Conservation (phyloP, 2,329 filamentous ascomycete genomes). For the Pseudomassariella vexata region DNA sequence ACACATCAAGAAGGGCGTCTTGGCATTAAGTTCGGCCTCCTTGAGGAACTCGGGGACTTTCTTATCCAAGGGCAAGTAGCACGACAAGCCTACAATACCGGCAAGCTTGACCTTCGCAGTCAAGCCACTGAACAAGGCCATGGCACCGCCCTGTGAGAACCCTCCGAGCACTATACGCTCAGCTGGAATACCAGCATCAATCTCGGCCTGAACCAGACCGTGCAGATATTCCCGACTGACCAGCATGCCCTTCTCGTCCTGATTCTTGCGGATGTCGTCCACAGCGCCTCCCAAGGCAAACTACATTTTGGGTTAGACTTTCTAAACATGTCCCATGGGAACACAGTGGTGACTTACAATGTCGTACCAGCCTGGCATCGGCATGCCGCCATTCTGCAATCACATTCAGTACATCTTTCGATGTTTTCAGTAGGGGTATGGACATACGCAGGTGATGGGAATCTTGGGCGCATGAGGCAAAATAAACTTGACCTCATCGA, state of each 20-base stretch:
- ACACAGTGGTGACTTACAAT: slow-evolving; percentile 45
- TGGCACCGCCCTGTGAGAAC: slow-evolving; percentile 83
- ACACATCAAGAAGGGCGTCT: slow-evolving; percentile 82
- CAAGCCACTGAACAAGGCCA: slow-evolving; percentile 75
- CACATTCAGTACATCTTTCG: too few relatives aligned
- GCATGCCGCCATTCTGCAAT: slow-evolving; percentile 63
- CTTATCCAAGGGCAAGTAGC: slow-evolving; percentile 67
- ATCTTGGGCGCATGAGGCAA: slow-evolving; percentile 86
- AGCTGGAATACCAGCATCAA: slow-evolving; percentile 73
- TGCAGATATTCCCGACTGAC: slow-evolving; percentile 71
- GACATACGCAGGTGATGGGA: slow-evolving; percentile 74
- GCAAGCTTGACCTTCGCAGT: slow-evolving; percentile 69
- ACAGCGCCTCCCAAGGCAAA: slow-evolving; percentile 18
- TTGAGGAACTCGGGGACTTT: slow-evolving; percentile 55
- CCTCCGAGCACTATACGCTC: slow-evolving; percentile 81
- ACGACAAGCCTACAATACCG: slow-evolving; percentile 82
- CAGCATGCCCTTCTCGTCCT: slow-evolving; percentile 67
- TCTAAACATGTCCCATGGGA: background rate
- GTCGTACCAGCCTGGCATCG: slow-evolving; percentile 86
- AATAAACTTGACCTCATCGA: slow-evolving; percentile 89
- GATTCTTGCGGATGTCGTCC: slow-evolving; percentile 23
- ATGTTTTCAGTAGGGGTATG: slow-evolving; percentile 1
- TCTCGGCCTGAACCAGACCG: slow-evolving; percentile 71
- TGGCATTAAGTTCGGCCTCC: slow-evolving; percentile 56
- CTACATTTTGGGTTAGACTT: slow-evolving; percentile 6